Conservation (phyloP, 2,329 filamentous ascomycete genomes). For the Colletotrichum kahawae region DNA sequence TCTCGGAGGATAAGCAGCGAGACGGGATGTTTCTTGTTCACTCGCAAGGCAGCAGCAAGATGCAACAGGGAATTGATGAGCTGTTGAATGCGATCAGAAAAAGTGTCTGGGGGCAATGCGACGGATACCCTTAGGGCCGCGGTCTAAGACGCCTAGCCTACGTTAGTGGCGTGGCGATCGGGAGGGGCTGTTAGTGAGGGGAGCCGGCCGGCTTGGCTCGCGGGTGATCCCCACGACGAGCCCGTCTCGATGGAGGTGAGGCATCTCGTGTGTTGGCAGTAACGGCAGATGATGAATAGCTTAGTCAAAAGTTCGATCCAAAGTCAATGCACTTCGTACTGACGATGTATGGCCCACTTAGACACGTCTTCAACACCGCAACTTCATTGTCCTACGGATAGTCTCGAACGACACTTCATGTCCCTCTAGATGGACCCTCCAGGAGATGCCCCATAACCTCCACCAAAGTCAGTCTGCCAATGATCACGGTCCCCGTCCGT, state of each 20-base stretch:
- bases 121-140: background rate
- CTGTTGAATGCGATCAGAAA: background rate
- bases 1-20: background rate
- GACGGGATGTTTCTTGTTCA: background rate
- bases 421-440: no score
- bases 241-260: background rate
- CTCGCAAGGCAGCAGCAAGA: background rate
- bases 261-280: background rate
- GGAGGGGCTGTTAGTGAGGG: slow-evolving; percentile 4
- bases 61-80: background rate
- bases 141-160: background rate
- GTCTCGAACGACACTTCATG: background rate
- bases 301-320: background rate
- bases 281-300: background rate
- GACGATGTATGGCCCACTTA: background rate
- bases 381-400: background rate
- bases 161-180: slow-evolving; percentile 18
- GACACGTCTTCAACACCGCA: background rate
- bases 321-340: background rate
- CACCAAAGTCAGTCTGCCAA: background rate
- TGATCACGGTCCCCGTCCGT: no score
- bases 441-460: background rate
- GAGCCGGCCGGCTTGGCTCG: background rate
- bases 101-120: background rate
- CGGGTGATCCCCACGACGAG: background rate